Conservation (phyloP, 2,329 filamentous ascomycete species). For the Fusarium sp. region DNA sequence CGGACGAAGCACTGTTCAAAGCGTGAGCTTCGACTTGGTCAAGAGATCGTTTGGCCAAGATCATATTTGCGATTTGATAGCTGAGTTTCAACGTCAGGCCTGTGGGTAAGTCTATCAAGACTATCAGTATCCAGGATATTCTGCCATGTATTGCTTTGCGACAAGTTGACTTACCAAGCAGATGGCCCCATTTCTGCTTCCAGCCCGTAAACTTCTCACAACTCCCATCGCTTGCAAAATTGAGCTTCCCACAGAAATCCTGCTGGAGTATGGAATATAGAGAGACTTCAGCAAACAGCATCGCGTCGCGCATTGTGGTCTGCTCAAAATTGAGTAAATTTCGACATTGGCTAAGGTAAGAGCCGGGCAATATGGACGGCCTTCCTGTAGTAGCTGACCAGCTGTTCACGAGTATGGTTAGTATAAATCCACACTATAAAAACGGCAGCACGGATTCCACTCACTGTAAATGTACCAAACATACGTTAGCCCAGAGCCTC, state of each 20-base stretch:
- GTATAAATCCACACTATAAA: not conserved
- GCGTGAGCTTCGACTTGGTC: slow-evolving; percentile 18
- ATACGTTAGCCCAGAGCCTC: slow-evolving; percentile 39
- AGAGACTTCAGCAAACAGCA: slow-evolving; percentile 58
- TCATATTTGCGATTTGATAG: slow-evolving; percentile 30
- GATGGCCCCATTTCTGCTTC: slow-evolving; percentile 39
- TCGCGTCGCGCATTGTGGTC: slow-evolving; percentile 59
- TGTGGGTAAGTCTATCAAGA: slow-evolving; percentile 15
- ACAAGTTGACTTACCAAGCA: slow-evolving; percentile 21
- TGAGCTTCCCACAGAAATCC: slow-evolving; percentile 50
- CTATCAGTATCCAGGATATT: not conserved
- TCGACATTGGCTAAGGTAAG: slow-evolving; percentile 59
- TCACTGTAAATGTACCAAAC: slow-evolving; percentile 40
- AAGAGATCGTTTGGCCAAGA: slow-evolving; percentile 26
- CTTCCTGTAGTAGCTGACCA: slow-evolving; percentile 60
- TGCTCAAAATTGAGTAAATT: slow-evolving; percentile 58
- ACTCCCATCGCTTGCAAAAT: slow-evolving; percentile 42
- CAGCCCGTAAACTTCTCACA: slow-evolving; percentile 24
- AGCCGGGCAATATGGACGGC: slow-evolving; percentile 55
- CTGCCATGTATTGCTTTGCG: too few relatives aligned
- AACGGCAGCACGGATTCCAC: not conserved
- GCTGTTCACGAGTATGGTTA: slow-evolving; percentile 37
- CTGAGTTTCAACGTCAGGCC: slow-evolving; percentile 22
- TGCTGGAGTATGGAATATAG: slow-evolving; percentile 56
- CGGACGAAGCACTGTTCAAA: slow-evolving; percentile 6